These are phyloP conservation scores for Blumeria hordei DNA, from an alignment of 2,329 filamentous ascomycete genomes.

Conservation along the genomic window DNA sequence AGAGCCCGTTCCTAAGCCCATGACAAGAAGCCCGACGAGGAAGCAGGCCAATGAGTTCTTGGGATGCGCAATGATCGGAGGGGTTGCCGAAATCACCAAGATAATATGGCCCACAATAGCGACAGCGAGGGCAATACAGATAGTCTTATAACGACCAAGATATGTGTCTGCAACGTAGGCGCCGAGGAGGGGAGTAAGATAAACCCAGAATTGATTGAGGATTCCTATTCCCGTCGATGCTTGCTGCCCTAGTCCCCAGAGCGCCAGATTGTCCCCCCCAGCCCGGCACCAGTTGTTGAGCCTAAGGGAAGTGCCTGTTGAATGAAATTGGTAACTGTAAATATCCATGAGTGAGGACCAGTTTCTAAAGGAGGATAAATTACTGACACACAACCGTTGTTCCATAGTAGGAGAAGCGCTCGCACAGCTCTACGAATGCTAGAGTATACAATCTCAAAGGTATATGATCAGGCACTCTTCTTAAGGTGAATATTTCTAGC, in stretches of 20 bases:
- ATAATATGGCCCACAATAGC: constrained; percentile 40
- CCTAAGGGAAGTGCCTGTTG: constrained; percentile 22
- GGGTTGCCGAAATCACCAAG: constrained; percentile 36
- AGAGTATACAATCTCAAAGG: constrained; percentile 20
- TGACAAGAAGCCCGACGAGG: constrained; percentile 35
- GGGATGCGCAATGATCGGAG: constrained; percentile 27
- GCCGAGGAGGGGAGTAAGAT: constrained; percentile 24
- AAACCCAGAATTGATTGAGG: constrained; percentile 26
- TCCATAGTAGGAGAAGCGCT: constrained; percentile 38
- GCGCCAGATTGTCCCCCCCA: constrained; percentile 16
- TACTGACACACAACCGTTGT: constrained; percentile 34
- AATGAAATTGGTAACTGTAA: constrained; percentile 25
- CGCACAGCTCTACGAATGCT: constrained; percentile 38
- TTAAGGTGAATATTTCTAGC: constrained; percentile 10
- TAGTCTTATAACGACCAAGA: constrained; percentile 42
- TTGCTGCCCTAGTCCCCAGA: constrained; percentile 23
- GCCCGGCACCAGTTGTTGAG: constrained; percentile 20
- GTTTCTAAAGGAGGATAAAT: background rate
- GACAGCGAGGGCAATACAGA: constrained; percentile 20
- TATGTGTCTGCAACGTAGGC: constrained; percentile 38
- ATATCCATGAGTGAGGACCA: background rate
- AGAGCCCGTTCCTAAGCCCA: constrained; percentile 42
- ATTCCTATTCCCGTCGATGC: constrained; percentile 24
- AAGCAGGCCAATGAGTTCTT: constrained; percentile 33
- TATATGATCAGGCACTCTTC: constrained; percentile 10